A percentile compares a stretch with the other conserved stretches of the same genome.
These are phyloP conservation scores for Botryotinia calthae DNA, from an alignment of 2,329 filamentous ascomycete genomes.

Conservation along the genomic window DNA sequence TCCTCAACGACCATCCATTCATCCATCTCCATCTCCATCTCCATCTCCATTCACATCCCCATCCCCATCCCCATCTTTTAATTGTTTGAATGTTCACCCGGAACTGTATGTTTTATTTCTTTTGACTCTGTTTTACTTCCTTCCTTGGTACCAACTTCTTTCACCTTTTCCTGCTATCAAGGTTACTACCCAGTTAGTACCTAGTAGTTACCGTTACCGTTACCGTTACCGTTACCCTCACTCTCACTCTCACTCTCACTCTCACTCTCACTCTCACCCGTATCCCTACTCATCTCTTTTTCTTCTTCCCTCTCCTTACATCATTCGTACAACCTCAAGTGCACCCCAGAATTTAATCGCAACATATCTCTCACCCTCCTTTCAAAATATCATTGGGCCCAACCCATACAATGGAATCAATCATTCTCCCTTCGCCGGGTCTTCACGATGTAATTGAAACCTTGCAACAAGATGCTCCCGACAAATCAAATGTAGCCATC, in stretches of 20 bases:
- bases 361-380: not conserved
- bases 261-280: not conserved
- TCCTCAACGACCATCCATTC: not conserved
- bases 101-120: not conserved
- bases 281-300: not conserved
- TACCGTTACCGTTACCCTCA: not conserved
- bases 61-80: not conserved
- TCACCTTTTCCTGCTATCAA: not conserved
- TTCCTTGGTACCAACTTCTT: not conserved
- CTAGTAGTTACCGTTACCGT: not conserved
- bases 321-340: not conserved
- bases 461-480: constrained; percentile 5
- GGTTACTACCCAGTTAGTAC: not conserved
- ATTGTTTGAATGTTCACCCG: not conserved
- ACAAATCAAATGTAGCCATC: not conserved
- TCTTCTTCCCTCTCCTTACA: not conserved
- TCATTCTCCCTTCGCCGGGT: constrained; percentile 23
- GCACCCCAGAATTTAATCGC: not conserved
- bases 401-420: constrained; percentile 21
- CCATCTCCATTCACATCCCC: too few species aligned
- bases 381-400: not conserved
- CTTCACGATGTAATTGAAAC: constrained; percentile 21
- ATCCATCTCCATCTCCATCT: not conserved
- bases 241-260: not conserved
- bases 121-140: not conserved